Conservation (phyloP, 163 green algal species). For the Scenedesmus sp. region DNA sequence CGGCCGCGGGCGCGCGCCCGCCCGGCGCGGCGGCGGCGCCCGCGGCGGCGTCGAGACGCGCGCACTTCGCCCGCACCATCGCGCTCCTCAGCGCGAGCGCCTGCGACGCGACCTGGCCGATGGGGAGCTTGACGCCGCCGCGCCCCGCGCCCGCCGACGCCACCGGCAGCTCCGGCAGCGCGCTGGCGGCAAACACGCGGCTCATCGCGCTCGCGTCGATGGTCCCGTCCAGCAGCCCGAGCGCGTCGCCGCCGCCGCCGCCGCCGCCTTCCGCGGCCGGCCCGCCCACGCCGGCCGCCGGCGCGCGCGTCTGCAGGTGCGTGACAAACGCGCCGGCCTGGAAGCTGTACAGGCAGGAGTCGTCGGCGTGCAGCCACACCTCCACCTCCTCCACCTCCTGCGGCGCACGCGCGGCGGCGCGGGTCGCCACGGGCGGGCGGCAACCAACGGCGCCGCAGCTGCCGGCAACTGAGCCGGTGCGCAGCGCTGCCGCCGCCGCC, state of each 20-base stretch:
- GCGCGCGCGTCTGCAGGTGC: slow-evolving; percentile 10
- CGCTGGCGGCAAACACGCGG: slow-evolving; percentile 47
- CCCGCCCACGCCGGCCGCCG: neutral
- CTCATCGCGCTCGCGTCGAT: slow-evolving; percentile 33
- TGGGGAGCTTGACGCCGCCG: slow-evolving; percentile 26
- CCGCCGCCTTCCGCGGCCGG: neutral
- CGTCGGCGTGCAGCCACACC: slow-evolving; percentile 63
- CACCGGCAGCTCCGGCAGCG: slow-evolving; percentile 48
- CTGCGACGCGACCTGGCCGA: slow-evolving; percentile 45
- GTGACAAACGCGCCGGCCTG: slow-evolving; percentile 30
- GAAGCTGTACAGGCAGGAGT: slow-evolving; percentile 50
- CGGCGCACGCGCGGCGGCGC: slow-evolving; percentile 12
- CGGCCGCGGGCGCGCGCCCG: no score
- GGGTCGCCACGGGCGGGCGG: slow-evolving; percentile 42
- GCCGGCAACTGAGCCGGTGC: no score
- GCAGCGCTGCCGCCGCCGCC: no score
- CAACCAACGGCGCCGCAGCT: no score
- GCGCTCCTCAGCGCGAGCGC: slow-evolving; percentile 48
- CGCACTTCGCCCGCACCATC: slow-evolving; percentile 14
- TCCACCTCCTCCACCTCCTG: slow-evolving; percentile 52
- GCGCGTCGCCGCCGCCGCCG: no score
- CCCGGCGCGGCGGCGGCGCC: no score
- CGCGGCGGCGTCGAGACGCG: no score
- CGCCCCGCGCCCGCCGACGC: neutral
- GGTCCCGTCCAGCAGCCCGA: neutral